Evolutionary conservation across 2,329 filamentous ascomycete species (phyloP).

Genomic region (Xylariales sp.): DNA sequence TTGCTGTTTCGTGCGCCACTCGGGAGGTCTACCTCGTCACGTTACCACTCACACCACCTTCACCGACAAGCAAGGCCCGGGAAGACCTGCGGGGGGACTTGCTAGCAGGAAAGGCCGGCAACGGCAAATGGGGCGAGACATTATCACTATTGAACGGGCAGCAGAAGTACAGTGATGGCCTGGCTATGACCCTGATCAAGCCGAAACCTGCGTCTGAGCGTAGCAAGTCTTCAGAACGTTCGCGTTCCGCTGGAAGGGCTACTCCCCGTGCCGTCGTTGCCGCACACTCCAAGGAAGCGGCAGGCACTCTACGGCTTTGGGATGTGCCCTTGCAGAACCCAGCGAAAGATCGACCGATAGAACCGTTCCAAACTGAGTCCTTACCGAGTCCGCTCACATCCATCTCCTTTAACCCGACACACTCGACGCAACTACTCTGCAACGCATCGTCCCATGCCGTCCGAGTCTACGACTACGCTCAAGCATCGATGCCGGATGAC

Average conservation of each 20-base stretch:
- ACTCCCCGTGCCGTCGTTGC: constrained; percentile 49
- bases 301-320: constrained; percentile 55
- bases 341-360: constrained; percentile 30
- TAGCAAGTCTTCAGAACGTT: constrained; percentile 34
- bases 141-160: constrained; percentile 51
- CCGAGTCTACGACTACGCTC: constrained; percentile 58
- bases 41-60: constrained; percentile 57
- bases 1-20: constrained; percentile 55
- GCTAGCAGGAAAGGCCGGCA: constrained; percentile 50
- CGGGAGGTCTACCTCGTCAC: constrained; percentile 54
- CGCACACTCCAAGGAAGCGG: constrained; percentile 55
- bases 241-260: constrained; percentile 22
- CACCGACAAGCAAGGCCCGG: constrained; percentile 52
- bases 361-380: constrained; percentile 58
- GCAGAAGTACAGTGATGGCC: constrained; percentile 45
- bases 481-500: constrained; percentile 49
- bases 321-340: constrained; percentile 46
- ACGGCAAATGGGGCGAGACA: constrained; percentile 59
- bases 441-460: constrained; percentile 52
- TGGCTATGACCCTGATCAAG: constrained; percentile 50
- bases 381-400: constrained; percentile 48
- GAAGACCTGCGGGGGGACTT: constrained; percentile 47
- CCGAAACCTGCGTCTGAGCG: constrained; percentile 29
- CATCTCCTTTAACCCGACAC: constrained; percentile 57
- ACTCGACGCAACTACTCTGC: constrained; percentile 53